Evolutionary conservation across 2,329 filamentous ascomycete species (phyloP).

Genomic region (Leptographium lundbergii): DNA sequence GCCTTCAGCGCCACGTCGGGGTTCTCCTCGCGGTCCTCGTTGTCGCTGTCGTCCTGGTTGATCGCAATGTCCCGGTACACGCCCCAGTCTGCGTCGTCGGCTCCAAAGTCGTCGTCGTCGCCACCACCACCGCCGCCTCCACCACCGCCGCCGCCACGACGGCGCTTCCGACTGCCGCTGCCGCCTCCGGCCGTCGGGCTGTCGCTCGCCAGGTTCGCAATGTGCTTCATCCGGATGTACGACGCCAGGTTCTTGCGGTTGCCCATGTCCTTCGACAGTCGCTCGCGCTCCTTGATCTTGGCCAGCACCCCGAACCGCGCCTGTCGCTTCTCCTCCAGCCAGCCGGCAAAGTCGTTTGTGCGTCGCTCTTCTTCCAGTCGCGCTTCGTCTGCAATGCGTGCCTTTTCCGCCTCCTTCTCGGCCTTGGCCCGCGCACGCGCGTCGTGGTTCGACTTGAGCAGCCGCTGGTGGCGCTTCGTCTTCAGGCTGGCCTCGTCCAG

Average conservation of each 20-base stretch:
- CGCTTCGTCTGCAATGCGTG: constrained; percentile 69
- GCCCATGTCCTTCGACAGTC: constrained; percentile 84
- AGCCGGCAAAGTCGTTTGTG: constrained; percentile 70
- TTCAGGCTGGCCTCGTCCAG: constrained; percentile 86
- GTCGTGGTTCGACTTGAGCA: constrained; percentile 91
- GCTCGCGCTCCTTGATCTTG: constrained; percentile 86
- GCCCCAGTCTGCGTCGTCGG: constrained; percentile 95
- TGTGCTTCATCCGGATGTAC: constrained; percentile 96
- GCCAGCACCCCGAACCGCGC: constrained; percentile 59
- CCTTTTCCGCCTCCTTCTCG: constrained; percentile 89
- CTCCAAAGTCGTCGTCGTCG: constrained; percentile 88
- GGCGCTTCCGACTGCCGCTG: constrained; percentile 18
- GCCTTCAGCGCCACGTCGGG: constrained; percentile 58
- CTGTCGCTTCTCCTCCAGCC: constrained; percentile 71
- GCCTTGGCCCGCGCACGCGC: constrained; percentile 87
- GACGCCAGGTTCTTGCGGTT: constrained; percentile 94
- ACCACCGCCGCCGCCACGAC: constrained; percentile 57
- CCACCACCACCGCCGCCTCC: constrained; percentile 50
- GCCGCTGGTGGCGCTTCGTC: constrained; percentile 79
- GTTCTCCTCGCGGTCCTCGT: constrained; percentile 88
- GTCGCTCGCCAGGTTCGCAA: constrained; percentile 90
- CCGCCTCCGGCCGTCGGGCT: constrained; percentile 37
- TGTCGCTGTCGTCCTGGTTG: constrained; percentile 58
- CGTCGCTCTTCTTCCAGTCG: constrained; percentile 72
- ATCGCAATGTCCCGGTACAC: constrained; percentile 85